A percentile compares a stretch with the other conserved stretches of the same genome.
These are phyloP conservation scores for Schizochytrium sp. DNA, from an alignment of 108 stramenopile genomes.

Conservation along the genomic window DNA sequence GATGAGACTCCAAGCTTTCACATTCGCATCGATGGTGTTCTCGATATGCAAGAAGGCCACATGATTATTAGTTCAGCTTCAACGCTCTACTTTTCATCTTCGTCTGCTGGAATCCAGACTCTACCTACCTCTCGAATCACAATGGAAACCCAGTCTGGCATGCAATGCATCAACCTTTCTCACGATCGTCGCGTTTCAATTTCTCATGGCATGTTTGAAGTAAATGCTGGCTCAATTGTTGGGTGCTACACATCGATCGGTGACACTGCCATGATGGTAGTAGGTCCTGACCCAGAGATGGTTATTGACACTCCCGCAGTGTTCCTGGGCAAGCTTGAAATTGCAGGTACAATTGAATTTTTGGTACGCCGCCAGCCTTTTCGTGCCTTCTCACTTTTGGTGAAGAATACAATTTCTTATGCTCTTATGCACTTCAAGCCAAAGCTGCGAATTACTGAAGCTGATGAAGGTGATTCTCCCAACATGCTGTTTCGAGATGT, in stretches of 20 bases:
- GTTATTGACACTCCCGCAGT: not conserved
- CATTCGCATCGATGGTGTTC: conserved; percentile 13
- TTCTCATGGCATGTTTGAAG: not conserved
- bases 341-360: conserved; percentile 6
- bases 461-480: not conserved
- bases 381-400: not conserved
- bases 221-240: not conserved
- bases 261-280: not conserved
- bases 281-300: not conserved
- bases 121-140: not conserved
- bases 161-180: conserved; percentile 34
- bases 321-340: conserved; percentile 23
- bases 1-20: conserved; percentile 28
- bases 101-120: not conserved
- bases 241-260: conserved; percentile 4
- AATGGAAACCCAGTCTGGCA: not conserved
- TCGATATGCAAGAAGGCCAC: not conserved
- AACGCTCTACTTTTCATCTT: not conserved
- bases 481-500: not conserved
- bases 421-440: not conserved
- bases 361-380: not conserved
- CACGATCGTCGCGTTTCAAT: conserved; percentile 4
- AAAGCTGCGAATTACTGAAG: not conserved
- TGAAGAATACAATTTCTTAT: not conserved
- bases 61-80: not conserved